phyloP scores from a whole-genome alignment of 441 rosid genomes.

The Manihot esculenta region DNA sequence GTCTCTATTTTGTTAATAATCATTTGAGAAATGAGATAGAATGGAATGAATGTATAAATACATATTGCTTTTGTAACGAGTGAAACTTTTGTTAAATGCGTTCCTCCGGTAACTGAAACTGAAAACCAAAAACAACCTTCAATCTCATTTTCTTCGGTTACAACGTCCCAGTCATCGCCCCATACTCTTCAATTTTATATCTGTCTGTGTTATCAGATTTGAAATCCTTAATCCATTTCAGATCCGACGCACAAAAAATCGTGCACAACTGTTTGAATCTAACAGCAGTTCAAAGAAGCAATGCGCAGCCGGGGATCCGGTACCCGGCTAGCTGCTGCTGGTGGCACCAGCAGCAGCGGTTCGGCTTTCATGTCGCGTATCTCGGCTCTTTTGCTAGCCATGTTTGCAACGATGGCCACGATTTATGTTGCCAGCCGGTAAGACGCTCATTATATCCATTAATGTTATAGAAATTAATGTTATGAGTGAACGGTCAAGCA shows the following conservation, averaged over 20 bases:
- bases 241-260: neutral
- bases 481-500: neutral
- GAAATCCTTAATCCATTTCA: neutral
- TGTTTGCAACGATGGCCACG: conserved; percentile 78
- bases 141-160: neutral
- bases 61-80: too few species aligned
- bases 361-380: conserved; percentile 41
- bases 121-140: neutral
- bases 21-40: too few species aligned
- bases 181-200: neutral
- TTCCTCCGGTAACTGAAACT: neutral
- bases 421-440: conserved; percentile 88
- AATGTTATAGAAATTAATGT: too few species aligned
- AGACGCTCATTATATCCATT: conserved; percentile 13
- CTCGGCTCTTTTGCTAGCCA: conserved; percentile 57
- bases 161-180: conserved; percentile 11
- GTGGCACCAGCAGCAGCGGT: conserved; percentile 17
- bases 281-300: conserved; percentile 2
- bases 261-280: neutral
- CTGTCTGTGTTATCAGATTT: neutral
- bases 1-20: too few species aligned
- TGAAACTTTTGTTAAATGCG: too few species aligned
- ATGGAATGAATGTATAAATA: too few species aligned
- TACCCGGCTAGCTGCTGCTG: conserved; percentile 31
- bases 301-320: conserved; percentile 66